Percentiles rank a stretch among this genome's conserved stretches.
Evolutionary conservation across 2,329 filamentous ascomycete genomes (phyloP).

Genomic region (Anthostomella pinea): DNA sequence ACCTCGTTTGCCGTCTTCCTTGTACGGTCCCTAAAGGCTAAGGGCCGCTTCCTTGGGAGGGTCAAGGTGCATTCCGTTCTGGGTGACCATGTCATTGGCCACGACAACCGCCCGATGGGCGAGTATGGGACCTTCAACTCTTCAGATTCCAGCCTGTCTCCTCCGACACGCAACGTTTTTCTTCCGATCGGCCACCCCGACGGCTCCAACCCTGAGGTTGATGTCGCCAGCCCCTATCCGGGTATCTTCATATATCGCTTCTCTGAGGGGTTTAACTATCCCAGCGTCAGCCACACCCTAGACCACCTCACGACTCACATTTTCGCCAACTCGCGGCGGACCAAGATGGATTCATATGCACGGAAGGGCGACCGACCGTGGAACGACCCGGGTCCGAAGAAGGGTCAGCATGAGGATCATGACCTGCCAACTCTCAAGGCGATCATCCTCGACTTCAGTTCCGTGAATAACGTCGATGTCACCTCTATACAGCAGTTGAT

Average conservation of each 20-base stretch:
- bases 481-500: conserved; percentile 91
- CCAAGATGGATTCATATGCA: conserved; percentile 64
- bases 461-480: conserved; percentile 90
- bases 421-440: conserved; percentile 72
- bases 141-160: conserved; percentile 32
- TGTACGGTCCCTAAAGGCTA: conserved; percentile 79
- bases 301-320: conserved; percentile 72
- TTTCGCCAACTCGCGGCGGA: conserved; percentile 70
- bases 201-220: conserved; percentile 81
- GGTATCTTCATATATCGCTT: conserved; percentile 96
- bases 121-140: conserved; percentile 55
- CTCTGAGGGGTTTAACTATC: conserved; percentile 92
- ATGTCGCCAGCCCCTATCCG: conserved; percentile 78
- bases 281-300: conserved; percentile 85
- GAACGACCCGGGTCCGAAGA: conserved; percentile 83
- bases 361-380: conserved; percentile 79
- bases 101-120: conserved; percentile 48
- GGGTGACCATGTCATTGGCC: conserved; percentile 68
- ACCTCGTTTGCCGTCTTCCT: conserved; percentile 76
- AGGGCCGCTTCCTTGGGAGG: conserved; percentile 78
- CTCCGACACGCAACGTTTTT: conserved; percentile 69
- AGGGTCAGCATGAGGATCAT: conserved; percentile 42
- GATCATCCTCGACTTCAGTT: conserved; percentile 90
- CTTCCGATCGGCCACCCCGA: conserved; percentile 84
- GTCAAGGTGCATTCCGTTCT: conserved; percentile 82